These are phyloP conservation scores for Entophlyctis helioformis DNA, from an alignment of 192 early-diverging fungal genomes.

Conservation along the genomic window DNA sequence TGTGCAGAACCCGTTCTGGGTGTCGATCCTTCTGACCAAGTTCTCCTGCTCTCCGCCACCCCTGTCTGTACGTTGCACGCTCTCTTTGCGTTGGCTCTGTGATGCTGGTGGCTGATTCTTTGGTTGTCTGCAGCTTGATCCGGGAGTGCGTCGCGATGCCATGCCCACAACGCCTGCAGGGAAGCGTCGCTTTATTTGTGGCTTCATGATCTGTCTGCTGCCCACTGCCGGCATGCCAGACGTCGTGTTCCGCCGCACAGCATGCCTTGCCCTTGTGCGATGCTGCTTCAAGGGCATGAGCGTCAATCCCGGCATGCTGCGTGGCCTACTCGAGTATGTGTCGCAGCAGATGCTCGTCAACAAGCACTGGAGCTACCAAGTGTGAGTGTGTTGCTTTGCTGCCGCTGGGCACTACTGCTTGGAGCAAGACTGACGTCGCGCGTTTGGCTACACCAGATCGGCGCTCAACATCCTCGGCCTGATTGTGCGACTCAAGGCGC, in stretches of 20 bases:
- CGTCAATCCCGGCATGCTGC: conserved; percentile 25
- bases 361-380: conserved; percentile 43
- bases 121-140: conserved; percentile 7
- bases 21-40: conserved; percentile 34
- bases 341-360: conserved; percentile 38
- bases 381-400: conserved; percentile 10
- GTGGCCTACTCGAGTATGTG: conserved; percentile 35
- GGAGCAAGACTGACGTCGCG: no score
- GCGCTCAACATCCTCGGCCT: conserved; percentile 38
- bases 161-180: conserved; percentile 39
- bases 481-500: conserved; percentile 33
- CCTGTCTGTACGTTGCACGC: conserved; percentile 10
- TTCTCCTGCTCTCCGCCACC: conserved; percentile 33
- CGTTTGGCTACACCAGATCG: conserved; percentile 18
- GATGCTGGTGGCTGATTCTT: no score
- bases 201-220: conserved; percentile 38
- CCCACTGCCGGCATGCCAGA: conserved; percentile 45
- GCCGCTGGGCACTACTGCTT: no score
- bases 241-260: conserved; percentile 28
- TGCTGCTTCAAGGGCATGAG: conserved; percentile 30
- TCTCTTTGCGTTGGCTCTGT: no score
- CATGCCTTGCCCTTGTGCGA: conserved; percentile 24
- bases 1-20: conserved; percentile 41
- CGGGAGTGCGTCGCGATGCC: conserved; percentile 22
- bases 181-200: conserved; percentile 37